Evolutionary conservation across 2,329 filamentous ascomycete species (phyloP), one percentile per base, ranked within the genome.

Genomic region (Pezizomycotina sp.): DNA sequence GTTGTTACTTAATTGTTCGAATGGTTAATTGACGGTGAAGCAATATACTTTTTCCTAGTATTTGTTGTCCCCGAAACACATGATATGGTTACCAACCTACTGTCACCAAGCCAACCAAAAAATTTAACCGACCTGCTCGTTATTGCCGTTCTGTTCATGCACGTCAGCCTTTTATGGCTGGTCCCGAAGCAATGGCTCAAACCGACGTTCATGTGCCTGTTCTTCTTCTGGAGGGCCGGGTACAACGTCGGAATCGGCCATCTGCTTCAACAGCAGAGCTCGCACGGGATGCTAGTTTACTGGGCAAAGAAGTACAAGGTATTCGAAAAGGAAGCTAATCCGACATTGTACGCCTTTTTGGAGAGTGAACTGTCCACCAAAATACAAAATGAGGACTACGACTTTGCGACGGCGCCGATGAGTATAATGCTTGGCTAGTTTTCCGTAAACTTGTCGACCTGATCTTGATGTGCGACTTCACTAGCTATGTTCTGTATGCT

Each of bases 381-480:
- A 62, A 92, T 98, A 45, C 77, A 80, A 3, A 69, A 78, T 52
- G 42, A 51, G 40, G 83, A 98, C 62, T 98, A 95, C 63, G 74
- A 75, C 47, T 92, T 98, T 54, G 84, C 92, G 51, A 70, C 79
- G 50, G 86, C 86, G 0, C 89, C 89, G 10, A 66, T 95, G 89
- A 98, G 67, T 98, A 95, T 69, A 98, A 98, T 62, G 92, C 89
- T 26, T 98, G 89, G 89, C 69, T 98, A 38, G 72, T 93, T 49
- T 98, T 98, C 62, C 77, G 89, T 50, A 76, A 89, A 51, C 71
- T 95, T 20, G 89, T 95, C 55, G 89, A 98, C 62, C 63, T 98
- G 56, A 93, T 95, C 55, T 65, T 98, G 54, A 92, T 98, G 83
- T 93, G 84, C 65, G 89, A 98, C 62, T 98, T 98, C 58, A 75